Base-by-base conservation (phyloP, 257 asterid genomes). In the Leonotis leonurus region DNA sequence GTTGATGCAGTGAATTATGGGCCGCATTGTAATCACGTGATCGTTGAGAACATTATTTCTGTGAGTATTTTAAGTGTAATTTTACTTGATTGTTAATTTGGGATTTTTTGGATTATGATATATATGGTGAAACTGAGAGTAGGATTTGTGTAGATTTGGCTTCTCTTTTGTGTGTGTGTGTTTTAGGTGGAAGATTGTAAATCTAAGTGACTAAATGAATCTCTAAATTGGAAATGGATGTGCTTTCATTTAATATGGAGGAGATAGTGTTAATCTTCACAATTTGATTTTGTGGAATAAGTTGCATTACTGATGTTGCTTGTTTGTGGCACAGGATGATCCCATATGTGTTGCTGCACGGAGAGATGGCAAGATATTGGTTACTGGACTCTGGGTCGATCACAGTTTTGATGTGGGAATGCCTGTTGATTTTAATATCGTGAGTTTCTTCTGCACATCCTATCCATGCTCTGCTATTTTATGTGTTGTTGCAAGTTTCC, bases 271-370 rank as follows among this genome's bases (percentile, higher is more conserved):
- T 24, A 8, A 5, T 11, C 6, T 11, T n/a, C n/a, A 44, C 9
- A 5, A 22, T n/a, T 53, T 64, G 10, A 8, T 53, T 59, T 17
- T 45, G 53, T 39, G 54, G 37, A 55, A 14, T 8, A 7, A 27
- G 32, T 6, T 35, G 40, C 6, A 14, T 5, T 27, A 35, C 25
- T 29, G 1, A 8, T 64, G 14, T 67, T 49, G 44, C 8, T 36
- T 33, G 61, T 41, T 40, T 59, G 45, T 63, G 58, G 46, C 59
- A 76, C 77, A 93, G 99, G 90, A 87, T 33, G 95, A 93, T 73
- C 92, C 96, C 5, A 52, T 80, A n/a, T 93, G 97, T 25, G 73
- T 70, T 24, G 80, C 91, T 71, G 97, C 99, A 32, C 79, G 86
- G 75, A 72, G 72, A 37, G 92, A 93, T 44, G 91, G 86, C 43